A percentile compares a stretch with the other conserved stretches of the same genome.
Conservation (phyloP, 257 asterid species). For the Nicotiana noctiflora region DNA sequence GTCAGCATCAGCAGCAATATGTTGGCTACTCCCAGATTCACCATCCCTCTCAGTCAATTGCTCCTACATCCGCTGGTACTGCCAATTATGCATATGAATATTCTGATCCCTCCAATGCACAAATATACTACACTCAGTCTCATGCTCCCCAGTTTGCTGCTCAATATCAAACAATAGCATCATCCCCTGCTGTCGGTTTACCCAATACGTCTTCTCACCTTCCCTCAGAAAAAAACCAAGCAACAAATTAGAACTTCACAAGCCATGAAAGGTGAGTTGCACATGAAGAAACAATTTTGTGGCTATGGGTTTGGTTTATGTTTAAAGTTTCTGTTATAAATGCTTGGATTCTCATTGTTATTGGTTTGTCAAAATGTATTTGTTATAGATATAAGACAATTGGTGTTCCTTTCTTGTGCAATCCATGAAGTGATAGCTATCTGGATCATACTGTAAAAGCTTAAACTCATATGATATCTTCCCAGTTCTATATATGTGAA, state of each 20-base stretch:
- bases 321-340: constrained; percentile 28
- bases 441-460: constrained; percentile 14
- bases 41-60: constrained; percentile 65
- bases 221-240: constrained; percentile 44
- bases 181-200: constrained; percentile 33
- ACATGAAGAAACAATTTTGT: constrained; percentile 71
- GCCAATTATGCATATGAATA: constrained; percentile 51
- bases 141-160: constrained; percentile 58
- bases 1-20: constrained; percentile 51
- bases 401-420: constrained; percentile 11
- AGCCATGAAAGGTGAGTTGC: constrained; percentile 48
- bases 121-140: constrained; percentile 65
- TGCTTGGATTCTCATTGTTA: constrained; percentile 30
- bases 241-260: constrained; percentile 45
- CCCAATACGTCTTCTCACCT: constrained; percentile 52
- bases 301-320: constrained; percentile 38
- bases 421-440: background rate
- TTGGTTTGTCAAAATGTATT: constrained; percentile 66
- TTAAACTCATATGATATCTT: constrained; percentile 11
- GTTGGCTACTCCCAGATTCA: constrained; percentile 70
- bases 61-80: constrained; percentile 52
- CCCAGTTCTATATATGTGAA: background rate
- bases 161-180: constrained; percentile 66
- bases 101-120: constrained; percentile 60
- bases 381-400: constrained; percentile 20